Evolutionary conservation across 2,329 filamentous ascomycete species (phyloP), one percentile per base, ranked within the genome.

Genomic region (Nothophaeocryptopus gaeumannii): DNA sequence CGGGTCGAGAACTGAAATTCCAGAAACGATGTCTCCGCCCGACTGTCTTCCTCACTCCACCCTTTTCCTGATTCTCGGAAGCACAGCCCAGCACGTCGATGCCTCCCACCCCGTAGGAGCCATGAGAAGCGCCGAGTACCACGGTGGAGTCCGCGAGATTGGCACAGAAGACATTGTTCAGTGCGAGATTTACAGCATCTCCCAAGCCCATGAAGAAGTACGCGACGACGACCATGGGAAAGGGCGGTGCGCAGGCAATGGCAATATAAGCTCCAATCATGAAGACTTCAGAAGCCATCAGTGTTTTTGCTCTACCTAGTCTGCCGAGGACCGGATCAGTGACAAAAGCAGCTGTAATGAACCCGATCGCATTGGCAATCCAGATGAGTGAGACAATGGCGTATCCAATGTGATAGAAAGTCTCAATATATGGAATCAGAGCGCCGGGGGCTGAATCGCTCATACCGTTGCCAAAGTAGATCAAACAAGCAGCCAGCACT

Each of bases 321-420:
- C 78, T 78, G 5, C 72, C 70, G 46, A 84, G 77, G 3, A 90
- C 72, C 1, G 72, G 68, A 61, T 90, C 84, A n/a, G 85, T 78
- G 54, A 85, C 75, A 33, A 84, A 79, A 1, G 88, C 88, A 1
- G 86, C 85, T 10, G 78, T 67, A 62, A 95, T 83, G 71, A 89
- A 95, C 12, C 89, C 89, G 3, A 40, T 37, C 2, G 57, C 57
- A 34, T 59, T 59, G 3, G 52, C 50, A 3, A 59, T 56, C 72
- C 93, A 95, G 62, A 95, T 88, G 33, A 92, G 74, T 2, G 89
- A 92, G 2, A 93, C 86, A 8, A 89, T 70, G 2, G 83, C 85
- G 66, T 93, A 92, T 36, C 84, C 85, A 48, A 93, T 88, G 50
- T 76, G 58, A 63, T 92, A 95, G 61, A 86, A 81, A 67, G 72